Percentiles rank a stretch among this genome's conserved stretches.
Evolutionary conservation across 1,284 basidiomycete species (phyloP).

Genomic region (Malassezia sp.): DNA sequence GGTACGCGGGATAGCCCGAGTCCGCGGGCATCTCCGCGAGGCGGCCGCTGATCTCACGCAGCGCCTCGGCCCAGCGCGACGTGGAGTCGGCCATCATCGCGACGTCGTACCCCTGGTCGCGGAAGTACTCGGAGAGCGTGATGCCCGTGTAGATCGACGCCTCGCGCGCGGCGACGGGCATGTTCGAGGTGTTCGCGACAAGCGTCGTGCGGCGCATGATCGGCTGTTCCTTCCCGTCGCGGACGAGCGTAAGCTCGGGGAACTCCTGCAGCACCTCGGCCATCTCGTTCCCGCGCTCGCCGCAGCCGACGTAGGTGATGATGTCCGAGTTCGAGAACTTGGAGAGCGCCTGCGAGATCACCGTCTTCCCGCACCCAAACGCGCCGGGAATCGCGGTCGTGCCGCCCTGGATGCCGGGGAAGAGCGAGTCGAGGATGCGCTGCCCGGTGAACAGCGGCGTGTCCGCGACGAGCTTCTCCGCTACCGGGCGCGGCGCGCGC

Average conservation of each 20-base stretch:
- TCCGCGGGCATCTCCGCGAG: conserved; percentile 99
- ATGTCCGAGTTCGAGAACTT: conserved; percentile 99
- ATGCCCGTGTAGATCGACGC: conserved; percentile 99
- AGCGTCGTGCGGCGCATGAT: conserved; percentile 99
- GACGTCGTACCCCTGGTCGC: conserved; percentile 93
- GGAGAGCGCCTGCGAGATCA: conserved; percentile 61
- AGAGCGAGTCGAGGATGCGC: conserved; percentile 89
- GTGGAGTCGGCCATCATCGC: conserved; percentile 99
- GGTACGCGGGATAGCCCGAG: conserved; percentile 88
- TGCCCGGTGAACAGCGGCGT: conserved; percentile 90
- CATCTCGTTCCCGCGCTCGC: conserved; percentile 62
- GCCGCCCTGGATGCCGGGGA: conserved; percentile 98
- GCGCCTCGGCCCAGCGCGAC: conserved; percentile 96
- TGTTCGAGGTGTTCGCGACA: conserved; percentile 98
- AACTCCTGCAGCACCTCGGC: conserved; percentile 95
- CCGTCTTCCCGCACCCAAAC: conserved; percentile 66
- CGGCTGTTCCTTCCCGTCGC: conserved; percentile 82
- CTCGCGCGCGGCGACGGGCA: conserved; percentile 99
- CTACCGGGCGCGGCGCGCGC: conserved; percentile 85
- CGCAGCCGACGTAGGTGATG: conserved; percentile 97
- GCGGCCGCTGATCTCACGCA: conserved; percentile 98
- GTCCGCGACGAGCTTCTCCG: conserved; percentile 86
- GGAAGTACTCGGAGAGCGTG: conserved; percentile 97
- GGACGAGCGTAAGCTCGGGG: conserved; percentile 83
- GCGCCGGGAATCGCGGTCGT: conserved; percentile 98